phyloP scores from a whole-genome alignment of 495 filamentous ascomycete genomes.

The Talaromyces stipitatus region DNA sequence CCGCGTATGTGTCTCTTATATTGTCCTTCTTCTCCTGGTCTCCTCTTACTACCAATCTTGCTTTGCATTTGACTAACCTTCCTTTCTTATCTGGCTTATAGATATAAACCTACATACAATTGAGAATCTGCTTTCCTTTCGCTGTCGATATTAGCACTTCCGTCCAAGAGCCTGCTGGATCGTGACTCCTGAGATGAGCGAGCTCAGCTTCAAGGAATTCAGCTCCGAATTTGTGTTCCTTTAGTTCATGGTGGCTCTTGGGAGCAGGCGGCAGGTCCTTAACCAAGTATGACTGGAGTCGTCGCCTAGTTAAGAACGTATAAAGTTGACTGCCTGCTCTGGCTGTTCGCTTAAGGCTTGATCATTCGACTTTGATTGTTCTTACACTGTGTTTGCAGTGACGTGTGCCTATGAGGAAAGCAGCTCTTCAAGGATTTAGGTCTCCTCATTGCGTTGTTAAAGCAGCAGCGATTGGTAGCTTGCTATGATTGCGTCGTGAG shows the following conservation, averaged over 20 bases:
- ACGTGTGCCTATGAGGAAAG: slow-evolving; percentile 1
- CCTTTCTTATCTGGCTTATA: slow-evolving; percentile 17
- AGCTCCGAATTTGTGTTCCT: background rate
- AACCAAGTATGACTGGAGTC: background rate
- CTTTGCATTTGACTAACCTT: slow-evolving; percentile 19
- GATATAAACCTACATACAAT: slow-evolving; percentile 11
- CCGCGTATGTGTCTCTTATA: no score
- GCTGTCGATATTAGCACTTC: background rate
- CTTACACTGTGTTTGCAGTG: background rate
- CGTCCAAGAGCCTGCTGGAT: background rate
- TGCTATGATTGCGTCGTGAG: background rate
- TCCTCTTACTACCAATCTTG: slow-evolving; percentile 18
- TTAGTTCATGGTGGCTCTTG: slow-evolving; percentile 1
- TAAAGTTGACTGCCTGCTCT: background rate
- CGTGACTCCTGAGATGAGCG: slow-evolving; percentile 3
- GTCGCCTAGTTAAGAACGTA: background rate
- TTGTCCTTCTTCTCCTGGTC: slow-evolving; percentile 13
- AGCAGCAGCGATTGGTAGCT: background rate
- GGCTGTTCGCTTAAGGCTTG: background rate
- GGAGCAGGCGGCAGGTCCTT: slow-evolving; percentile 1
- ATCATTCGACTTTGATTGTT: background rate
- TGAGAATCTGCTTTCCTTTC: no score
- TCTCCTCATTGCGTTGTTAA: slow-evolving; percentile 1
- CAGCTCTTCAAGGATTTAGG: background rate
- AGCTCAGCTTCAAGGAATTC: slow-evolving; percentile 1